Evolutionary conservation across 2,329 filamentous ascomycete genomes (phyloP).

Genomic region (Xylariaceae sp.): DNA sequence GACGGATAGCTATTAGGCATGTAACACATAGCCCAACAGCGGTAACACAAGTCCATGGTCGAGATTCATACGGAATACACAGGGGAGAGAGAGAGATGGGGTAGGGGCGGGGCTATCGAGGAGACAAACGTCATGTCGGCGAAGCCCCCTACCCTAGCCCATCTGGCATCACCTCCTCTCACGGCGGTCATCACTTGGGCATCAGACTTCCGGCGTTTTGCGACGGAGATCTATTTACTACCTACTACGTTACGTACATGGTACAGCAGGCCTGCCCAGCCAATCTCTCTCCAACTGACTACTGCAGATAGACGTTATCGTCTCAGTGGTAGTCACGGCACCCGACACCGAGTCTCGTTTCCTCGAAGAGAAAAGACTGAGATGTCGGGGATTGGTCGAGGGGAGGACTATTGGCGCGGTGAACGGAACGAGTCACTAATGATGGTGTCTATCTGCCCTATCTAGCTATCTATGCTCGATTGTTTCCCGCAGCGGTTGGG

Average conservation of each 20-base stretch:
- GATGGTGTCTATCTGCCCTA: background rate
- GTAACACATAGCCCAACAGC: background rate
- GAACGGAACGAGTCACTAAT: background rate
- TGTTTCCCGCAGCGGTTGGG: constrained; percentile 50
- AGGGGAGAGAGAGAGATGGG: background rate
- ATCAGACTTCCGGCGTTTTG: background rate
- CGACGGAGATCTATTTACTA: constrained; percentile 34
- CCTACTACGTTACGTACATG: background rate
- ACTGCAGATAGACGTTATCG: background rate
- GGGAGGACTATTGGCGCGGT: constrained; percentile 28
- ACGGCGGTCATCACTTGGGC: background rate
- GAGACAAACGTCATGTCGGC: background rate
- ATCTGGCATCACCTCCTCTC: background rate
- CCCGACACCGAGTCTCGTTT: constrained; percentile 42
- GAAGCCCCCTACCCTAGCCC: background rate
- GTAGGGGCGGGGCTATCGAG: background rate
- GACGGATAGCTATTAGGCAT: background rate
- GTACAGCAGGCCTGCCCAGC: constrained; percentile 23
- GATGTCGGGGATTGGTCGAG: constrained; percentile 42
- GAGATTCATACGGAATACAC: background rate
- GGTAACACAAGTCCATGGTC: background rate
- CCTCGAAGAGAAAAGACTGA: constrained; percentile 53
- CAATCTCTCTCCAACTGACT: constrained; percentile 48
- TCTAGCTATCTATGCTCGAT: constrained; percentile 39
- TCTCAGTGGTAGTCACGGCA: constrained; percentile 50